Evolutionary conservation across 192 early-diverging fungal species (phyloP).

Genomic region (Oehlia diaphana): DNA sequence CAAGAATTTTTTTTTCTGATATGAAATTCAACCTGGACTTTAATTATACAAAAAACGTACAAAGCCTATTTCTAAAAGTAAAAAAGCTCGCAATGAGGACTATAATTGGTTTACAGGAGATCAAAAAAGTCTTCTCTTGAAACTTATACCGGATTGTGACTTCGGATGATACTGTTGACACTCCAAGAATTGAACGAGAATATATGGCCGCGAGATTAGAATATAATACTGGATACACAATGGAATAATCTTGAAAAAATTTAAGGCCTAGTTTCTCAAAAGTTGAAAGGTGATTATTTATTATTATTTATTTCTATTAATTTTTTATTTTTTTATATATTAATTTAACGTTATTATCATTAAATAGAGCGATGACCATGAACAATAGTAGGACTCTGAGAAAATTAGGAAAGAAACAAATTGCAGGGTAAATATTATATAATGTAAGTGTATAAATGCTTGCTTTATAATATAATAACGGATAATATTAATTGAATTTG

Average conservation of each 20-base stretch:
- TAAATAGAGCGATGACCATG: slow-evolving; percentile 4
- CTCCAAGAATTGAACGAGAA: neutral
- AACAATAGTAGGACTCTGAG: neutral
- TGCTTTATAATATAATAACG: no score
- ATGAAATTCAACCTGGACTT: neutral
- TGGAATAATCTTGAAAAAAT: slow-evolving; percentile 8
- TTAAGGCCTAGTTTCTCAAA: neutral
- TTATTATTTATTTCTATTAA: no score
- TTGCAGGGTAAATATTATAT: no score
- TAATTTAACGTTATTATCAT: neutral
- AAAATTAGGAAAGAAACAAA: no score
- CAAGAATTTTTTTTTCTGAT: no score
- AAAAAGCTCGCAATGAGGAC: neutral
- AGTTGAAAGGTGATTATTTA: neutral
- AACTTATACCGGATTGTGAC: neutral
- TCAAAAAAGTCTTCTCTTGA: slow-evolving; percentile 19
- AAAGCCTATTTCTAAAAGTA: neutral
- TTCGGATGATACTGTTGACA: neutral
- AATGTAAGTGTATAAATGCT: no score
- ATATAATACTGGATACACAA: neutral
- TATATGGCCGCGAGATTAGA: no score
- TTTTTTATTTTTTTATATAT: neutral
- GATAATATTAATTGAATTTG: no score
- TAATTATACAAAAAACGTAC: neutral
- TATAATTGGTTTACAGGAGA: neutral